Percentiles rank a stretch among this genome's conserved stretches.
Conservation (phyloP, 768 basidiomycete species). For the Candolleomyces efflorescens region DNA sequence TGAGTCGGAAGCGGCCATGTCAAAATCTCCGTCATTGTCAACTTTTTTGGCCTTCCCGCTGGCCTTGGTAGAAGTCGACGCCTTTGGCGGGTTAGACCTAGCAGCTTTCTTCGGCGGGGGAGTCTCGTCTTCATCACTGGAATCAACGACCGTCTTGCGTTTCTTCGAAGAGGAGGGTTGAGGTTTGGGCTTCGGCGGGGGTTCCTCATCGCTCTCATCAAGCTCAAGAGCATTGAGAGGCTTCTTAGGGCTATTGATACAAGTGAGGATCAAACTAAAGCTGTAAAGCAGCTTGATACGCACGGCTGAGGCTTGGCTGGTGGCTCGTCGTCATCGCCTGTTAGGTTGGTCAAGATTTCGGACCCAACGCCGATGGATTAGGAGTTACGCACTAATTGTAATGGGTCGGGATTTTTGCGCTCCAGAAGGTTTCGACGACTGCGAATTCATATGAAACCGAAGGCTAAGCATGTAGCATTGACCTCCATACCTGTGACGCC, state of each 20-base stretch:
- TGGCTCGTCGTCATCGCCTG: too few relatives aligned
- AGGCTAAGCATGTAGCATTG: neutral
- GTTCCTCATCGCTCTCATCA: conserved; percentile 28
- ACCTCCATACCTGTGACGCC: neutral
- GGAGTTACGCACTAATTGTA: too few relatives aligned
- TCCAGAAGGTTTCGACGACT: neutral
- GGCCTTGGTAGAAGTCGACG: conserved; percentile 19
- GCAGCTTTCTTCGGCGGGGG: conserved; percentile 7
- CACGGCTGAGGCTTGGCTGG: neutral
- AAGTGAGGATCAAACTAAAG: neutral
- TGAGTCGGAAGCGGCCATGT: conserved; percentile 14
- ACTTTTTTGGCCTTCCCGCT: conserved; percentile 16
- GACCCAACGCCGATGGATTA: too few relatives aligned
- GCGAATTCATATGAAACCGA: neutral
- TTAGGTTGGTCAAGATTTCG: too few relatives aligned
- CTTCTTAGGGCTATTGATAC: neutral
- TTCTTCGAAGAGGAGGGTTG: neutral
- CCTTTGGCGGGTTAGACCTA: conserved; percentile 31
- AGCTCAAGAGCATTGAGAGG: neutral
- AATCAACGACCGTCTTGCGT: neutral
- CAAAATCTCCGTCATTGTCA: conserved; percentile 25
- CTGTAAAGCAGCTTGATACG: neutral
- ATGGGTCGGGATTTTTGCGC: neutral
- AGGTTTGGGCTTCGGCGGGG: conserved; percentile 12
- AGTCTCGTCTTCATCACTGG: neutral